A percentile compares a stretch with the other conserved stretches of the same genome.
Conservation (phyloP, 1,284 basidiomycete species). For the Fomitopsis pinicola region DNA sequence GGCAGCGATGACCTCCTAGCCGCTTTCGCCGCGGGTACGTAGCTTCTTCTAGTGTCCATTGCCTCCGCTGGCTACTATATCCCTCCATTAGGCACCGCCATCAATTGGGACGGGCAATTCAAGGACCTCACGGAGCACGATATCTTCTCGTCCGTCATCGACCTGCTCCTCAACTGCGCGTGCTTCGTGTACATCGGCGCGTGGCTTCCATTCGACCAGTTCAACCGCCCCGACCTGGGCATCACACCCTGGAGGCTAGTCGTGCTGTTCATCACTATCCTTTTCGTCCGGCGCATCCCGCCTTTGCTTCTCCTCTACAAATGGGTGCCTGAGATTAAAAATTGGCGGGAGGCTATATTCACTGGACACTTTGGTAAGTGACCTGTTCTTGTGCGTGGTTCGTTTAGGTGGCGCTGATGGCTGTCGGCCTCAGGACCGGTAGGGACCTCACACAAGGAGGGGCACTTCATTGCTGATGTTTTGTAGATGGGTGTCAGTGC, state of each 20-base stretch:
- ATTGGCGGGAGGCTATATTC: constrained; percentile 79
- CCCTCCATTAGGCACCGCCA: constrained; percentile 58
- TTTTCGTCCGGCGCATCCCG: constrained; percentile 76
- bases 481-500: constrained; percentile 76
- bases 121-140: constrained; percentile 81
- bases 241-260: constrained; percentile 74
- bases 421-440: constrained; percentile 46
- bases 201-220: constrained; percentile 77
- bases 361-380: constrained; percentile 79
- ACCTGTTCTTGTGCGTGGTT: neutral
- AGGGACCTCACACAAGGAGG: constrained; percentile 19
- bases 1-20: constrained; percentile 87
- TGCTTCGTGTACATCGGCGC: constrained; percentile 92
- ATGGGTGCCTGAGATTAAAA: constrained; percentile 81
- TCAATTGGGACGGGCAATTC: constrained; percentile 95
- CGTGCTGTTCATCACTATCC: constrained; percentile 61
- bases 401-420: neutral
- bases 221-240: constrained; percentile 57
- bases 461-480: neutral
- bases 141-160: constrained; percentile 87
- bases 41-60: neutral
- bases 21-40: constrained; percentile 83
- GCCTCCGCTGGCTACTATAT: too few species aligned
- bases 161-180: constrained; percentile 79
- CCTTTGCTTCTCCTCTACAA: constrained; percentile 69